Conservation (phyloP, 208 protist species). For the Zelonia costaricensis region DNA sequence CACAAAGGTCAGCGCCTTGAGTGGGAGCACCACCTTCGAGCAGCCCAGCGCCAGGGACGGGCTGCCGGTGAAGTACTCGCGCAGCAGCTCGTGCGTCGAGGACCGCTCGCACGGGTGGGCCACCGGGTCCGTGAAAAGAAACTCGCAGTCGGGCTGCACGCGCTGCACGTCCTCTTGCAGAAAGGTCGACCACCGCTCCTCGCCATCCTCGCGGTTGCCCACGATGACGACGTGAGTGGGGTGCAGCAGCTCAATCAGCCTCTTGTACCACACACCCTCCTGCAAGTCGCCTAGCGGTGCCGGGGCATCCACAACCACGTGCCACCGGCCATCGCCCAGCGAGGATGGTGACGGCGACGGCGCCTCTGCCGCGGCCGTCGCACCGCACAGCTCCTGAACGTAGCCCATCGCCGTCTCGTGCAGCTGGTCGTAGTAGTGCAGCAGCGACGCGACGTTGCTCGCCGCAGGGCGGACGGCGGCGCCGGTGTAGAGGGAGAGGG, state of each 20-base stretch:
- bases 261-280: constrained; percentile 72
- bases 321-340: constrained; percentile 16
- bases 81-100: constrained; percentile 26
- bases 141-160: constrained; percentile 67
- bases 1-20: constrained; percentile 54
- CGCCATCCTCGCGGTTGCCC: constrained; percentile 33
- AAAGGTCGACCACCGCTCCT: constrained; percentile 66
- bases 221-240: constrained; percentile 82
- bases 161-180: constrained; percentile 82
- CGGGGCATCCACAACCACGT: constrained; percentile 75
- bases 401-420: constrained; percentile 43
- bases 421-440: constrained; percentile 70
- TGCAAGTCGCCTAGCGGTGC: constrained; percentile 51
- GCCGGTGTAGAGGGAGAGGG: constrained; percentile 63
- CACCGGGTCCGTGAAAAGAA: constrained; percentile 41
- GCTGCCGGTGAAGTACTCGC: constrained; percentile 76
- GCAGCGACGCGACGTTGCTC: constrained; percentile 32
- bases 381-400: constrained; percentile 37
- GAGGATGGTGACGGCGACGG: constrained; percentile 7
- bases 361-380: background rate
- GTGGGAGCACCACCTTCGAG: constrained; percentile 73
- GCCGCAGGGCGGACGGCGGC: constrained; percentile 39
- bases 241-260: constrained; percentile 63
- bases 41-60: constrained; percentile 55
- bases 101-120: constrained; percentile 24